Evolutionary conservation across 768 basidiomycete genomes (phyloP).

Genomic region (Trametes sanguinea): DNA sequence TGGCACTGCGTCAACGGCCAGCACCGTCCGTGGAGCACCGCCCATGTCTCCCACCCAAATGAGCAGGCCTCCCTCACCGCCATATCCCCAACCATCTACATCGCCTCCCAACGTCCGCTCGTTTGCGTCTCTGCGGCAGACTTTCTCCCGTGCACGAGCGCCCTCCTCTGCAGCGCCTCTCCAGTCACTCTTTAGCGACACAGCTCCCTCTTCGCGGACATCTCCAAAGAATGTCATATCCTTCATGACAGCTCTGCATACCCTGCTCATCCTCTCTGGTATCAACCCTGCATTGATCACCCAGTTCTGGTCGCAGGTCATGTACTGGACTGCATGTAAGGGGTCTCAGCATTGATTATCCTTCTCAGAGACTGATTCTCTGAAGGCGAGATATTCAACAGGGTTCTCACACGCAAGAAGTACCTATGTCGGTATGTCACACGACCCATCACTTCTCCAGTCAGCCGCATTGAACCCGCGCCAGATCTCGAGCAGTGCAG

Average conservation of each 20-base stretch:
- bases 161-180: conserved; percentile 48
- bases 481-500: conserved; percentile 82
- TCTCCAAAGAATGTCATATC: conserved; percentile 61
- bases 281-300: conserved; percentile 86
- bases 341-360: conserved; percentile 14
- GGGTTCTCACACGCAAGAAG: conserved; percentile 87
- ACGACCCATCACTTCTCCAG: background rate
- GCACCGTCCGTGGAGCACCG: conserved; percentile 35
- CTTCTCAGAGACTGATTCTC: conserved; percentile 4
- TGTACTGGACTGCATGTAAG: conserved; percentile 97
- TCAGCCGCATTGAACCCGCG: background rate
- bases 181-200: conserved; percentile 47
- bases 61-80: conserved; percentile 54
- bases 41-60: conserved; percentile 52
- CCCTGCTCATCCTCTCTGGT: conserved; percentile 80
- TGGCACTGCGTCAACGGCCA: conserved; percentile 9
- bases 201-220: conserved; percentile 34
- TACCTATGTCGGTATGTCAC: conserved; percentile 79
- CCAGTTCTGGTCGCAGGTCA: conserved; percentile 96
- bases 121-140: conserved; percentile 71
- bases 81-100: conserved; percentile 43
- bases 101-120: conserved; percentile 46
- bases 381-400: conserved; percentile 82
- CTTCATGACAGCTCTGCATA: conserved; percentile 84
- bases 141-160: conserved; percentile 54